Base-by-base conservation (phyloP, 2,329 filamentous ascomycete genomes). In the Pestalotiopsis sp. region DNA sequence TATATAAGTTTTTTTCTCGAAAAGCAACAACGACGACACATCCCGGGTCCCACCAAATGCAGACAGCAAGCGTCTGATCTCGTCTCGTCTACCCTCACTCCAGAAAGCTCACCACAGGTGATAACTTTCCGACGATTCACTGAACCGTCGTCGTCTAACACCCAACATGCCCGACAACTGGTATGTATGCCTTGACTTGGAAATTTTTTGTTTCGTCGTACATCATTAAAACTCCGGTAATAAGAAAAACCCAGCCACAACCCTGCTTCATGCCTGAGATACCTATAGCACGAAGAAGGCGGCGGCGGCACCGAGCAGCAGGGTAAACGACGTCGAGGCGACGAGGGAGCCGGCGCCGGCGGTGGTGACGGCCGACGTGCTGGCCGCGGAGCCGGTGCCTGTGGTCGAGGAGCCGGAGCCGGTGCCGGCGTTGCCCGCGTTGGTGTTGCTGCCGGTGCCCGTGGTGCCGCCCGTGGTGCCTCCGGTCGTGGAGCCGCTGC, bases 201-300 rank as follows among this genome's bases (percentile, higher is more conserved):
- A 36, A 31, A 4, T 27, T 27, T 36, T 36, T 36, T 36, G 31
- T 36, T 36, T 36, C 31, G 31, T 36, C 31, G 31, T 36, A 36
- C 31, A 36, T 36, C 31, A 36, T 36, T 25, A 59, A 20, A 13
- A 59, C 56, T n/a, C n/a, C 56, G n/a, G 2, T 25, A 31, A 36
- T 62, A 31, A 39, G 27, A 56, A 56, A 56, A 59, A 39, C 57
- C 45, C 39, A 45, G 6, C 20, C 58, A 17, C 11, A 13, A 17
- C 31, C 25, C 27, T 39, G 2, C 17, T 52, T n/a, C 45, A 17
- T 9, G 3, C 45, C 3, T 11, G n/a, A 11, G n/a, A 13, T 11
- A 38, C 60, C 77, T 66, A 77, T 70, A 88, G 77, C 73, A 87
- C 72, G 27, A 77, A 69, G 68, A 87, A 77, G 68, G 81, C 79